Percentiles rank a stretch among this genome's conserved stretches.
phyloP scores from a whole-genome alignment of 1,284 basidiomycete genomes.

The Chalciporus sp. region DNA sequence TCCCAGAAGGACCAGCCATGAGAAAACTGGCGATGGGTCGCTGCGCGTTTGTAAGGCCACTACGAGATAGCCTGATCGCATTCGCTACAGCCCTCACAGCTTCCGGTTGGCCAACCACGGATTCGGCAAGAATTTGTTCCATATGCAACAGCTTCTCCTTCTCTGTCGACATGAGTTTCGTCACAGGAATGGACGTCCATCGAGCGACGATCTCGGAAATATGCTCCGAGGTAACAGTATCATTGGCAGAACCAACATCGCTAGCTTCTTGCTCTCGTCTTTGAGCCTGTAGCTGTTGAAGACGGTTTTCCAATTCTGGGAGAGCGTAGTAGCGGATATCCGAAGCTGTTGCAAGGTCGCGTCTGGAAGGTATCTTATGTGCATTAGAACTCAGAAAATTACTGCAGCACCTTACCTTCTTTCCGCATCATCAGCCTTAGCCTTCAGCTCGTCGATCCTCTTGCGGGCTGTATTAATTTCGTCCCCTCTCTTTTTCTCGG shows the following conservation, averaged over 20 bases:
- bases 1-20: slow-evolving; percentile 92
- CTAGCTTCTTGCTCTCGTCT: slow-evolving; percentile 73
- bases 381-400: slow-evolving; percentile 2
- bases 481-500: slow-evolving; percentile 85
- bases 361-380: slow-evolving; percentile 41
- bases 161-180: slow-evolving; percentile 87
- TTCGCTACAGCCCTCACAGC: slow-evolving; percentile 90
- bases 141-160: slow-evolving; percentile 85
- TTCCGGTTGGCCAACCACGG: slow-evolving; percentile 88
- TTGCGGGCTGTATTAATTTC: slow-evolving; percentile 82
- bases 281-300: slow-evolving; percentile 70
- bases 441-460: slow-evolving; percentile 89
- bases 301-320: slow-evolving; percentile 83
- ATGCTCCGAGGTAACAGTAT: slow-evolving; percentile 86
- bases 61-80: slow-evolving; percentile 88
- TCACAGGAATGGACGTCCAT: slow-evolving; percentile 92
- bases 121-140: slow-evolving; percentile 67
- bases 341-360: slow-evolving; percentile 84
- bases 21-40: slow-evolving; percentile 93
- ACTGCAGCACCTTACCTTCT: slow-evolving; percentile 56
- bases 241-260: slow-evolving; percentile 52
- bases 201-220: slow-evolving; percentile 90
- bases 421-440: slow-evolving; percentile 95
- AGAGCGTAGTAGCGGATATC: slow-evolving; percentile 94
- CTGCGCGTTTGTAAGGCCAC: slow-evolving; percentile 82